These are phyloP conservation scores for Candida andamanensis DNA, from an alignment of 805 yeast genomes.

Conservation along the genomic window DNA sequence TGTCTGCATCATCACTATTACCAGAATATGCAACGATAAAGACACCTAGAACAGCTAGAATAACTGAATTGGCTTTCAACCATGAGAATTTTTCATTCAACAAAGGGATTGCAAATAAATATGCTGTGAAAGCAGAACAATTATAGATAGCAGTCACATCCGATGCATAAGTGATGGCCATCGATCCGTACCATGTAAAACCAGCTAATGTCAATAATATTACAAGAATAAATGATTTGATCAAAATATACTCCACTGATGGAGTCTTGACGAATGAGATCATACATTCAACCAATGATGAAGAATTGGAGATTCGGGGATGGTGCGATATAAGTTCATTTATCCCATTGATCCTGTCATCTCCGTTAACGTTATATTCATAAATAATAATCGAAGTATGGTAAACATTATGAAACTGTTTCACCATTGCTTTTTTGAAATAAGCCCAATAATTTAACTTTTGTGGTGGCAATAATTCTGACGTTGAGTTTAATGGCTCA, in stretches of 20 bases:
- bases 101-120: slow-evolving; percentile 74
- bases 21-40: slow-evolving; percentile 72
- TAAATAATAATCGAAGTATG: slow-evolving; percentile 40
- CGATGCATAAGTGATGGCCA: slow-evolving; percentile 72
- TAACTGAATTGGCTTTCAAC: slow-evolving; percentile 61
- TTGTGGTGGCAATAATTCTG: slow-evolving; percentile 5
- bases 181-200: slow-evolving; percentile 79
- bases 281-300: slow-evolving; percentile 29
- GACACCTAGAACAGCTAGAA: slow-evolving; percentile 70
- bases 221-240: slow-evolving; percentile 42
- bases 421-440: slow-evolving; percentile 33
- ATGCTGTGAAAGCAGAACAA: slow-evolving; percentile 85
- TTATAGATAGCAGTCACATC: slow-evolving; percentile 90
- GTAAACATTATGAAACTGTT: slow-evolving; percentile 40
- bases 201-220: slow-evolving; percentile 70
- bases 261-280: slow-evolving; percentile 36
- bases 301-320: slow-evolving; percentile 30
- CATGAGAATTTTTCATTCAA: slow-evolving; percentile 60
- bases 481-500: slow-evolving; percentile 8
- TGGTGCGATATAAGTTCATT: slow-evolving; percentile 30
- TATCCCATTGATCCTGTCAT: slow-evolving; percentile 27
- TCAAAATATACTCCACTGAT: slow-evolving; percentile 45
- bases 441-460: slow-evolving; percentile 17
- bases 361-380: slow-evolving; percentile 35
- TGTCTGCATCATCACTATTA: slow-evolving; percentile 18